Percentiles rank a stretch among this genome's conserved stretches.
These are phyloP conservation scores for Yarrowia deformans DNA, from an alignment of 805 yeast genomes.

Conservation along the genomic window DNA sequence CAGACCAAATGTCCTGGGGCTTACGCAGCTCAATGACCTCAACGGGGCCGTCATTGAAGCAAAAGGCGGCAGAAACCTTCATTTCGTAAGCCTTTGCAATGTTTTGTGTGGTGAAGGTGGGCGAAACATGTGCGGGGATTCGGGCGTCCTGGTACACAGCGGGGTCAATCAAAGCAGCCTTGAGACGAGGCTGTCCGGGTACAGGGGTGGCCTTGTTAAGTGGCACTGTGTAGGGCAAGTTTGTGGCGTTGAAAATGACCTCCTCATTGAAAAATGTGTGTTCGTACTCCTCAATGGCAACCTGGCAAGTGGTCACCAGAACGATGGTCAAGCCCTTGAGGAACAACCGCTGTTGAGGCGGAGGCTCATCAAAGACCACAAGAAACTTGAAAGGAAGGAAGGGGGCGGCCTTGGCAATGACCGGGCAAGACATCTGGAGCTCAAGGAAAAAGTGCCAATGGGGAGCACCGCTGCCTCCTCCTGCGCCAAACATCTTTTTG, in stretches of 20 bases:
- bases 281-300: conserved; percentile 47
- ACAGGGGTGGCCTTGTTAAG: conserved; percentile 8
- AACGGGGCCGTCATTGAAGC: conserved; percentile 34
- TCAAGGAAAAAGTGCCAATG: conserved; percentile 29
- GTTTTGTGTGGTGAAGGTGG: conserved; percentile 65
- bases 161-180: conserved; percentile 41
- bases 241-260: conserved; percentile 41
- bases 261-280: conserved; percentile 45
- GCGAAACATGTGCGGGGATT: conserved; percentile 59
- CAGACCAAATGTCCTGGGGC: conserved; percentile 34
- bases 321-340: conserved; percentile 54
- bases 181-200: conserved; percentile 38
- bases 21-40: conserved; percentile 34
- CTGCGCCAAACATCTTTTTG: conserved; percentile 38
- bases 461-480: conserved; percentile 41
- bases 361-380: conserved; percentile 42
- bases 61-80: conserved; percentile 50
- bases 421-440: conserved; percentile 42
- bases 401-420: conserved; percentile 33
- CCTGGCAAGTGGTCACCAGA: conserved; percentile 47
- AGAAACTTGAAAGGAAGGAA: conserved; percentile 44
- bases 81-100: conserved; percentile 57
- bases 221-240: conserved; percentile 13
- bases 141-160: conserved; percentile 52
- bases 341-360: conserved; percentile 48